Evolutionary conservation across 148 eudicot genomes (phyloP).

Genomic region (Beta vulgaris): DNA sequence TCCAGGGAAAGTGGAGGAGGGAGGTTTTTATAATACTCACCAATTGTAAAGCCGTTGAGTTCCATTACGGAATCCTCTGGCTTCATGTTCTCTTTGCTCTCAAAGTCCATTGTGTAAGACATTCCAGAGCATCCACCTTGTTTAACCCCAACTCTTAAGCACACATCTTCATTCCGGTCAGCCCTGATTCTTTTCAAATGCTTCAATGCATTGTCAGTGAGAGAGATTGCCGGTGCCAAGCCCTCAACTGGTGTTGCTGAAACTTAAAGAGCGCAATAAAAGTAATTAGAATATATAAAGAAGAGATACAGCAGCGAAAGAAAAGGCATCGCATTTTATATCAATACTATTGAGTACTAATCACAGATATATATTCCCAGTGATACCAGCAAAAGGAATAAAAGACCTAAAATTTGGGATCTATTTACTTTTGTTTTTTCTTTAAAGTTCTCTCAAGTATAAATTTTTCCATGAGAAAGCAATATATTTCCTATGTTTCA

Average conservation of each 20-base stretch:
- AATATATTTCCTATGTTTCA: too few relatives aligned
- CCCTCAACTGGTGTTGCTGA: constrained; percentile 68
- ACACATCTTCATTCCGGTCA: constrained; percentile 66
- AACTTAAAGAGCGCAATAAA: constrained; percentile 24
- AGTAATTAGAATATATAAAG: background rate
- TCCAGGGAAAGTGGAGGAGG: background rate
- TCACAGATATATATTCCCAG: background rate
- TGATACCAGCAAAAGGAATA: background rate
- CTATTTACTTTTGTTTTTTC: background rate
- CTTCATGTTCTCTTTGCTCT: constrained; percentile 62
- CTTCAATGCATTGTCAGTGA: constrained; percentile 75
- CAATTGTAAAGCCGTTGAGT: constrained; percentile 79
- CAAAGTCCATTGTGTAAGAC: constrained; percentile 98
- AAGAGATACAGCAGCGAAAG: background rate
- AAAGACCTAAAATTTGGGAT: background rate
- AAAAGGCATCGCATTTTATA: too few relatives aligned
- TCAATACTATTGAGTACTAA: background rate
- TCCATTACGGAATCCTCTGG: constrained; percentile 86
- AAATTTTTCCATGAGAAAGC: background rate
- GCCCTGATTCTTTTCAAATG: constrained; percentile 84
- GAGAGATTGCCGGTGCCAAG: constrained; percentile 74
- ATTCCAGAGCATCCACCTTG: constrained; percentile 99
- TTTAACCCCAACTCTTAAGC: constrained; percentile 91
- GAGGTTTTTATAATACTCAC: constrained; percentile 30
- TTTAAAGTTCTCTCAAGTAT: background rate